Evolutionary conservation across 805 yeast genomes (phyloP).

Genomic region (Blastobotrys attinorum): DNA sequence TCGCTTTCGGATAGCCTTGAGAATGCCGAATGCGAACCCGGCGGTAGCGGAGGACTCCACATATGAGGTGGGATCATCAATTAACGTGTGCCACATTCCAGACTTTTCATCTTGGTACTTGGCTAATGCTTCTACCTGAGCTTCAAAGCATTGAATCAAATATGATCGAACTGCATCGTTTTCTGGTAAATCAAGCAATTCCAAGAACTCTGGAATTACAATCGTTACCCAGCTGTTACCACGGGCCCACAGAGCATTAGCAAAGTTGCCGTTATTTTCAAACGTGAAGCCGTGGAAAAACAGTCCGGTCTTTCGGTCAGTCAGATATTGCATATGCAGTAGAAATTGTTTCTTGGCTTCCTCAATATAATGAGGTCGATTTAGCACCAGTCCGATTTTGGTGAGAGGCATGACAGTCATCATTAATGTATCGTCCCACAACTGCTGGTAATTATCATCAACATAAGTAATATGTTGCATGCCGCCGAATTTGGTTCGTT

Average conservation of each 20-base stretch:
- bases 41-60: conserved; percentile 32
- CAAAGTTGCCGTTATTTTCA: conserved; percentile 10
- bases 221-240: conserved; percentile 34
- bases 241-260: conserved; percentile 31
- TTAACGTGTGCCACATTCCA: conserved; percentile 32
- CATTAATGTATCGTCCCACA: conserved; percentile 26
- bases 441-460: conserved; percentile 26
- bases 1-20: conserved; percentile 28
- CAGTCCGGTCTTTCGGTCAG: conserved; percentile 28
- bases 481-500: conserved; percentile 30
- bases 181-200: conserved; percentile 24
- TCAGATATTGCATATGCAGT: conserved; percentile 28
- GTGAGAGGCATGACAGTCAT: conserved; percentile 34
- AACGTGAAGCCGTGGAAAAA: conserved; percentile 31
- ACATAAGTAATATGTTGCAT: conserved; percentile 32
- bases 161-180: conserved; percentile 27
- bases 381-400: conserved; percentile 27
- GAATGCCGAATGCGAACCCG: conserved; percentile 33
- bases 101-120: conserved; percentile 23
- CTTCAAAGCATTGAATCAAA: conserved; percentile 26
- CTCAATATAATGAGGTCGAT: conserved; percentile 27
- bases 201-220: conserved; percentile 32
- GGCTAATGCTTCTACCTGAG: conserved; percentile 27
- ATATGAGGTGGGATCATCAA: conserved; percentile 28
- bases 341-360: conserved; percentile 32